Evolutionary conservation across 1,284 basidiomycete species (phyloP), one percentile per base, ranked within the genome.

Genomic region (Moesziomyces sp.): DNA sequence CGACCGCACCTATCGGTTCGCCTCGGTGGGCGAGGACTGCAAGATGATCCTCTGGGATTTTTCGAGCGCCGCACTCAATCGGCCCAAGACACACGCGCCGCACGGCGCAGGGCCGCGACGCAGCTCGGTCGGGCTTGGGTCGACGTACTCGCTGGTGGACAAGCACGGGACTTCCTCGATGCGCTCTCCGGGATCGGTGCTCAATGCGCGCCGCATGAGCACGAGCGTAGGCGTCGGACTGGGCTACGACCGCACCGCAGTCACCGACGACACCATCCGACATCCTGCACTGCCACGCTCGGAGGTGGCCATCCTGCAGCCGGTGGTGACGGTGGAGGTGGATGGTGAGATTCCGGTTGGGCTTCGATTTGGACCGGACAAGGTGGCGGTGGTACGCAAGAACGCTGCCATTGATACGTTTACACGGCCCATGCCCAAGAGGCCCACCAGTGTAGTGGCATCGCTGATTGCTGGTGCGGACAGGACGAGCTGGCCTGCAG

Each of bases 241-340:
- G n/a, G 43, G 24, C 3, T 53, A 48, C 42, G 51, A 57, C 38
- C 34, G 45, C 5, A 23, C 34, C 11, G 38, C 43, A 5, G 30
- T 64, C 1, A 62, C 66, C 4, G 84, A 85, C 10, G 85, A 84
- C 3, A 87, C 89, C 18, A 87, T 89, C 24, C 93, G 90, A 78
- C 94, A 97, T 80, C 89, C 92, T 16, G 91, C 94, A 1, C 93
- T 93, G 3, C 92, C 93, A 2, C 87, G 93, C 26, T 93, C 91
- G 68, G 94, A 97, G 76, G 90, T 96, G 8, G 92, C 94, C 5
- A 89, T 93, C 28, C 89, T 97, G 3, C 94, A 97, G 80, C 94
- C 94, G 26, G 92, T 96, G 40, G 86, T 96, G 75, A 64, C 70
- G 10, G 57, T 68, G 13, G 56, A 69, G 9, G 53, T 69, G 3